Base-by-base conservation (phyloP, 1,139 yeast genomes). In the Suzukiozyma palmioleophila region DNA sequence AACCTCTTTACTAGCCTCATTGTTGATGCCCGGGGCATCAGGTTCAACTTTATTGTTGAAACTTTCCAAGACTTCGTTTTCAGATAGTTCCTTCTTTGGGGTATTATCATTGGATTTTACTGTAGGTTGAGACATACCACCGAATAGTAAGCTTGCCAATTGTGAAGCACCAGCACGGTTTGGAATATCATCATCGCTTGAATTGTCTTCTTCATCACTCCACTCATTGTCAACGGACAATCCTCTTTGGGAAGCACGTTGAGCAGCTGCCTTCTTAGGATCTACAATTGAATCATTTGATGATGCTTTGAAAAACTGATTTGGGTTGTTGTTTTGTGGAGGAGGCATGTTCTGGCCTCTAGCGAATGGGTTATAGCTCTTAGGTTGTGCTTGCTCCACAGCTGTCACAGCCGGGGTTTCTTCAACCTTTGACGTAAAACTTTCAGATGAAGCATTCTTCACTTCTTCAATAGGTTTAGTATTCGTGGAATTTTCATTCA, bases 191-290 rank as follows among this genome's bases (percentile, higher is more conserved):
- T 72, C 79, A 21, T 75, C 81, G 16, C 64, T 64, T 1, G 63
- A 66, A 48, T 77, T 79, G 2, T 73, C 79, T 34, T 78, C 86
- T 6, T 73, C 75, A 51, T 77, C 79, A 44, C 79, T 79, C 84
- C 85, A 79, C 47, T 75, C 84, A 40, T 70, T 74, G 35, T 56
- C 63, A 40, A 62, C 76, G 1, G 61, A 56, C 36, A 73, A 54
- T 3, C 88, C 87, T 55, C 85, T 66, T 57, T 81, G 88, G 6
- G 82, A 72, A 15, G 71, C 77, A 54, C 88, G 68, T 57, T 81
- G 88, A 2, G 77, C 79, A 38, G 76, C 81, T 6, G 81, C 76
- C 44, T 79, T 79, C 44, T 69, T 66, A 0, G 76, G 64, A 52
- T 80, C 84, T 44, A 77, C 59, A 3, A 58, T 52, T 7, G 61